Evolutionary conservation across 768 basidiomycete species (phyloP).

Genomic region (Mycena alexandri): DNA sequence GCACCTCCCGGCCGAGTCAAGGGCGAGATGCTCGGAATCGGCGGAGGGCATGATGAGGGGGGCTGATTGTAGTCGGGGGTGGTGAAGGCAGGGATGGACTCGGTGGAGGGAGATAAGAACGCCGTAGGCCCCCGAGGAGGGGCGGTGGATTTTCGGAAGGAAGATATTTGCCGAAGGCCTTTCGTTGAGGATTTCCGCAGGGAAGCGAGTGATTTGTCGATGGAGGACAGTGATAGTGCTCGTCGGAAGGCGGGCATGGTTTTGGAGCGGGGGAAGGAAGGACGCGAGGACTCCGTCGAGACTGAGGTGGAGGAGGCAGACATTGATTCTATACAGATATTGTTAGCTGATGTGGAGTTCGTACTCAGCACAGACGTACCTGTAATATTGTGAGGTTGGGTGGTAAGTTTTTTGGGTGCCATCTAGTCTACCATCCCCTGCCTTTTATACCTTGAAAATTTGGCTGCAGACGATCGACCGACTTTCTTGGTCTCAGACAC

Average conservation of each 20-base stretch:
- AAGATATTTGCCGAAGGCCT: constrained; percentile 18
- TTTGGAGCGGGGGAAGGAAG: constrained; percentile 12
- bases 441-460: constrained; percentile 27
- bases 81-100: constrained; percentile 25
- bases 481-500: constrained; percentile 13
- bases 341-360: neutral
- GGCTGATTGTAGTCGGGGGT: constrained; percentile 23
- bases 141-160: neutral
- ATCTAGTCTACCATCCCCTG: neutral
- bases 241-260: constrained; percentile 25
- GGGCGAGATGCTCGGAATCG: constrained; percentile 6
- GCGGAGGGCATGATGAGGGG: too few relatives aligned
- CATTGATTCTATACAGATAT: neutral
- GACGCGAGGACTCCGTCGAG: constrained; percentile 5
- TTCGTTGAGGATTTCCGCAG: constrained; percentile 14
- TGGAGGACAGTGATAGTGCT: neutral
- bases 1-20: constrained; percentile 17
- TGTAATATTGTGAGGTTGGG: neutral
- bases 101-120: constrained; percentile 5
- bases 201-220: constrained; percentile 18
- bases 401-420: neutral
- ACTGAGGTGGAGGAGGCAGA: neutral
- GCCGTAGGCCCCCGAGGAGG: neutral
- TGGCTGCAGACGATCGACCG: constrained; percentile 12
- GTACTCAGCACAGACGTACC: neutral